These are phyloP conservation scores for Deinandra increscens DNA, from an alignment of 129 eudicot species.

Conservation along the genomic window DNA sequence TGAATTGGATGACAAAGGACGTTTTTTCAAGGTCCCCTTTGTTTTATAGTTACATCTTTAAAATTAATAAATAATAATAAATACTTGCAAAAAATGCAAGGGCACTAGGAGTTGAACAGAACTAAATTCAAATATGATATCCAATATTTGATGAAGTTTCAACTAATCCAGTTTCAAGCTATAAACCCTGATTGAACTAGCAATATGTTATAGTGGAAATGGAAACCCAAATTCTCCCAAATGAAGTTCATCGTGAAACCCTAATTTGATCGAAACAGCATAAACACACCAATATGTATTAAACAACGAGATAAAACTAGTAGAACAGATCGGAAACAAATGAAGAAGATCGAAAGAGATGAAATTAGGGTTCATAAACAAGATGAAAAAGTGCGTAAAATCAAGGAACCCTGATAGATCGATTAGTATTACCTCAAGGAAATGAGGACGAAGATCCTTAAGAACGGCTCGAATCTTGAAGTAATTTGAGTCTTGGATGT, in stretches of 20 bases:
- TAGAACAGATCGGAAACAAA: slow-evolving; percentile 2
- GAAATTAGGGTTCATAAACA: slow-evolving; percentile 22
- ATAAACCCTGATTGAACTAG: no score
- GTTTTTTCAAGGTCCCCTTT: no score
- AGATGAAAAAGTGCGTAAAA: background rate
- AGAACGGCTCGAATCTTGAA: slow-evolving; percentile 69
- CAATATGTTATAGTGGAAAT: no score
- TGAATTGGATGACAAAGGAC: no score
- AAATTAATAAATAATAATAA: no score
- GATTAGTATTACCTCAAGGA: slow-evolving; percentile 64
- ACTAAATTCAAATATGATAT: no score
- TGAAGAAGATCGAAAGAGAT: slow-evolving; percentile 10
- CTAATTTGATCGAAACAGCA: background rate
- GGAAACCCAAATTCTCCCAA: no score
- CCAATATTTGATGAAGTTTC: no score
- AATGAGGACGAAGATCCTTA: slow-evolving; percentile 75
- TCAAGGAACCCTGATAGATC: background rate
- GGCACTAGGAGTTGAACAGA: no score
- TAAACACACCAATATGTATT: background rate
- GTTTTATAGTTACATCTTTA: no score
- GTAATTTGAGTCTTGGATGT: slow-evolving; percentile 48
- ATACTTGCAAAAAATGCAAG: no score
- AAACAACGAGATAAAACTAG: background rate
- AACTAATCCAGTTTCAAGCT: no score
- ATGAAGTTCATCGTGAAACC: background rate